Percentiles rank a stretch among this genome's conserved stretches.
These are phyloP conservation scores for Tricholoma hemisulphureum DNA, from an alignment of 768 basidiomycete species.

Conservation along the genomic window DNA sequence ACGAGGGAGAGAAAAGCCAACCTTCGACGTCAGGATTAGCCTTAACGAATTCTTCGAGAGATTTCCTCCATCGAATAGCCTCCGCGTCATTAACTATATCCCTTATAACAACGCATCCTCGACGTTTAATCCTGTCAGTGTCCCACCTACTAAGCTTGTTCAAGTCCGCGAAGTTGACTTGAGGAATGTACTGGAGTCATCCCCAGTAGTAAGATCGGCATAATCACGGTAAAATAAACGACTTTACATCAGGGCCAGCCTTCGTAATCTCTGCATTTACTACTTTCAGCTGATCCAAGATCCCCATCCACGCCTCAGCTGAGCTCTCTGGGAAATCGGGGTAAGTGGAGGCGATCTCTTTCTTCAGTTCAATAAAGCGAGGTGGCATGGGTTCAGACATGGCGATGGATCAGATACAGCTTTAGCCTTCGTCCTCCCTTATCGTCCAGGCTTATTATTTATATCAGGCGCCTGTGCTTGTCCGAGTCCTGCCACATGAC, in stretches of 20 bases:
- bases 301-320: slow-evolving; percentile 56
- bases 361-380: slow-evolving; percentile 58
- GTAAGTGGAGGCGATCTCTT: slow-evolving; percentile 49
- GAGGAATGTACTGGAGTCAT: slow-evolving; percentile 52
- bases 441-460: slow-evolving; percentile 5
- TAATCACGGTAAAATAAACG: not conserved
- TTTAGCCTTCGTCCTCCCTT: no score
- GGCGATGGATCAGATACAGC: not conserved
- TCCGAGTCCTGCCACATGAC: not conserved
- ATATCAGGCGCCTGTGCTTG: not conserved
- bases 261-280: slow-evolving; percentile 44
- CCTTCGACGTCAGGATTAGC: slow-evolving; percentile 58
- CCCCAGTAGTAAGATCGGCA: not conserved
- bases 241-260: slow-evolving; percentile 49
- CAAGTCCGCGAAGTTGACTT: slow-evolving; percentile 57
- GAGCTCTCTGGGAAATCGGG: slow-evolving; percentile 50
- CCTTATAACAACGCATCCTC: slow-evolving; percentile 60
- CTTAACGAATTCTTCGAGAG: slow-evolving; percentile 54
- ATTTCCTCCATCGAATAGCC: slow-evolving; percentile 57
- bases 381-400: slow-evolving; percentile 31
- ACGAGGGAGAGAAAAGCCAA: slow-evolving; percentile 16
- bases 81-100: slow-evolving; percentile 57
- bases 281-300: slow-evolving; percentile 49
- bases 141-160: slow-evolving; percentile 43
- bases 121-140: slow-evolving; percentile 48